Evolutionary conservation across 2,329 filamentous ascomycete species (phyloP).

Genomic region (Cladosporium oxysporum): DNA sequence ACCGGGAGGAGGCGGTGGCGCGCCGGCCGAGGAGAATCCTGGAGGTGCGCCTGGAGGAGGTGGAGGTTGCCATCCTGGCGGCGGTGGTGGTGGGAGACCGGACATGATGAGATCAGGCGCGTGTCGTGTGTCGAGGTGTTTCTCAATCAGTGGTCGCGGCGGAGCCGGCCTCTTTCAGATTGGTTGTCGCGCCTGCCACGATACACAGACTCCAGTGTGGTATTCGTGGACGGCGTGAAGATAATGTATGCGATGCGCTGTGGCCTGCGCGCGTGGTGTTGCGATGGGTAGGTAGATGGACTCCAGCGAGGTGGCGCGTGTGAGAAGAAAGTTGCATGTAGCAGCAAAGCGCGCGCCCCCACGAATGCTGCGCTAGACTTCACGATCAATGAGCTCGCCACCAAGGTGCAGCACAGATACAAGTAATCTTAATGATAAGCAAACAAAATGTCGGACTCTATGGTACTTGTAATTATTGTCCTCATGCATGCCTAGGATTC

Average conservation of each 20-base stretch:
- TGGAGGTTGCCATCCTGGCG: slow-evolving; percentile 62
- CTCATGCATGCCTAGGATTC: no score
- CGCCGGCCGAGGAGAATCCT: slow-evolving; percentile 43
- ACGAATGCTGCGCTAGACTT: background rate
- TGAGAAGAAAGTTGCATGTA: slow-evolving; percentile 5
- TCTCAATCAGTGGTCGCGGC: slow-evolving; percentile 1
- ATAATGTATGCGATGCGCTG: slow-evolving; percentile 27
- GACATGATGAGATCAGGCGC: slow-evolving; percentile 48
- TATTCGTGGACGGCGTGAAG: background rate
- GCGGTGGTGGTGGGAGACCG: slow-evolving; percentile 66
- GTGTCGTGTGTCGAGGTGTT: background rate
- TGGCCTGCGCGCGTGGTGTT: slow-evolving; percentile 31
- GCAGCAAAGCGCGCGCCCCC: background rate
- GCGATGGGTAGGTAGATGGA: background rate
- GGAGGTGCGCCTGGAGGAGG: slow-evolving; percentile 53
- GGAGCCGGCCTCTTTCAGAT: background rate
- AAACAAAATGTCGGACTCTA: background rate
- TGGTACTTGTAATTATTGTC: no score
- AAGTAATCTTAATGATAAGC: background rate
- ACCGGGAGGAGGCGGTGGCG: slow-evolving; percentile 76
- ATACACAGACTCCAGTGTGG: background rate
- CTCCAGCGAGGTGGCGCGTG: background rate
- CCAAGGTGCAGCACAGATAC: background rate
- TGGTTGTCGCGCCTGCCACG: slow-evolving; percentile 10
- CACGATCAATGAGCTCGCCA: background rate